phyloP scores from a whole-genome alignment of 2,329 filamentous ascomycete genomes.

The Emergomyces africanus region DNA sequence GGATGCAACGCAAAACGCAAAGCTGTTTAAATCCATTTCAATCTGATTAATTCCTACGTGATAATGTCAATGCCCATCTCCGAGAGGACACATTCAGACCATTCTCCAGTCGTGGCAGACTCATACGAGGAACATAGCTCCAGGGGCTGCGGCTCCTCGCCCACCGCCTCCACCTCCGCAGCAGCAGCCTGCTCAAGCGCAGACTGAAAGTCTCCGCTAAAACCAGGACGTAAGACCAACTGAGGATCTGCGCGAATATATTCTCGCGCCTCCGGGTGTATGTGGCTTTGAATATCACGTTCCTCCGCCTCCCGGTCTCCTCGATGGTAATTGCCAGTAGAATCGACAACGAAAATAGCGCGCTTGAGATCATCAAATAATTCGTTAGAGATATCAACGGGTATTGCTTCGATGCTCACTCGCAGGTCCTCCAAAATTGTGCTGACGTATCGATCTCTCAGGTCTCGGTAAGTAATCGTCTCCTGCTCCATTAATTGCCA shows the following conservation, averaged over 20 bases:
- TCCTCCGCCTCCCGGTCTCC: conserved; percentile 17
- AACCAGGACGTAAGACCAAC: conserved; percentile 6
- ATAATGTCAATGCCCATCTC: neutral
- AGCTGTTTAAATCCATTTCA: neutral
- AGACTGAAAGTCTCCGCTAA: conserved; percentile 8
- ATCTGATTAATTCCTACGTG: neutral
- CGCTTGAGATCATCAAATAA: conserved; percentile 21
- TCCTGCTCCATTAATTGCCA: conserved; percentile 18
- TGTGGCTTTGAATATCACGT: conserved; percentile 11
- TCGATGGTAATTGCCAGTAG: conserved; percentile 20
- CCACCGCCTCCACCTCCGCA: neutral
- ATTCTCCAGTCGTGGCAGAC: conserved; percentile 1
- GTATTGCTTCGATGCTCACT: conserved; percentile 16
- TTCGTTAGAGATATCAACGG: conserved; percentile 17
- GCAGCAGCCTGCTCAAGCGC: conserved; percentile 4
- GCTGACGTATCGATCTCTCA: conserved; percentile 15
- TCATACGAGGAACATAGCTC: neutral
- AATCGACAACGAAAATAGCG: conserved; percentile 19
- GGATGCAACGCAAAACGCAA: too few species aligned
- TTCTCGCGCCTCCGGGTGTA: neutral
- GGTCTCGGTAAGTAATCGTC: conserved; percentile 12
- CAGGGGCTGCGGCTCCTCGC: neutral
- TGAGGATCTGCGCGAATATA: conserved; percentile 8
- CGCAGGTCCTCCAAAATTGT: conserved; percentile 15
- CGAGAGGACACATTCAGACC: neutral